These are phyloP conservation scores for Aeschynomene evenia DNA, from an alignment of 306 rosid genomes.

Conservation along the genomic window DNA sequence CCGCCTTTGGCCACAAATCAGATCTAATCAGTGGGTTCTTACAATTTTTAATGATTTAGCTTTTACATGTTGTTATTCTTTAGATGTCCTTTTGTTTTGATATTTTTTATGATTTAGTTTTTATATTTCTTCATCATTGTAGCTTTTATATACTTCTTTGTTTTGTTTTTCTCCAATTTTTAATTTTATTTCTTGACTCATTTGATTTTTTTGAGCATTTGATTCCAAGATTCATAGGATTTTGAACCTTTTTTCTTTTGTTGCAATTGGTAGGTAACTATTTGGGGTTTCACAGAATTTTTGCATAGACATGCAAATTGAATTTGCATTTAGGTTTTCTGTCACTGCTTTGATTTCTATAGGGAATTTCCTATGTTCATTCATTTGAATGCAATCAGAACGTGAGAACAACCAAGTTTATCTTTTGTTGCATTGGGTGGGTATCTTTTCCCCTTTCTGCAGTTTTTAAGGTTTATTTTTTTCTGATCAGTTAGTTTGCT, in stretches of 20 bases:
- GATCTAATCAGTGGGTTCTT: too few species aligned
- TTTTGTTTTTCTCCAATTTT: slow-evolving; percentile 18
- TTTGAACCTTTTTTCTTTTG: slow-evolving; percentile 27
- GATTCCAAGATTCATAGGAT: slow-evolving; percentile 36
- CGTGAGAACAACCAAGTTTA: slow-evolving; percentile 35
- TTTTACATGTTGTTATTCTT: too few species aligned
- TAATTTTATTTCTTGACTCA: slow-evolving; percentile 4
- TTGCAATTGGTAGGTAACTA: slow-evolving; percentile 32
- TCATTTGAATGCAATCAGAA: slow-evolving; percentile 45
- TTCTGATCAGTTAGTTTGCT: slow-evolving; percentile 31
- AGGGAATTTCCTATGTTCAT: slow-evolving; percentile 33
- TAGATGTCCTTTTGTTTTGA: too few species aligned
- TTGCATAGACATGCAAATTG: slow-evolving; percentile 38
- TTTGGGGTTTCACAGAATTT: slow-evolving; percentile 30
- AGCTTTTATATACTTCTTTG: too few species aligned
- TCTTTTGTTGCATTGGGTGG: slow-evolving; percentile 44
- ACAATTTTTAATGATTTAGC: too few species aligned
- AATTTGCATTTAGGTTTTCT: slow-evolving; percentile 39
- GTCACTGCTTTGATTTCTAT: slow-evolving; percentile 29
- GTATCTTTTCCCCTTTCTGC: background rate
- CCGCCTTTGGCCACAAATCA: too few species aligned
- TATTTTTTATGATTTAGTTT: too few species aligned
- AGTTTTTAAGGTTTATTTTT: slow-evolving; percentile 19
- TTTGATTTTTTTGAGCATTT: slow-evolving; percentile 35
- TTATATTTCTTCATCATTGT: too few species aligned